Base-by-base conservation (phyloP, 2,329 filamentous ascomycete genomes). In the Acrocalymma vagum region DNA sequence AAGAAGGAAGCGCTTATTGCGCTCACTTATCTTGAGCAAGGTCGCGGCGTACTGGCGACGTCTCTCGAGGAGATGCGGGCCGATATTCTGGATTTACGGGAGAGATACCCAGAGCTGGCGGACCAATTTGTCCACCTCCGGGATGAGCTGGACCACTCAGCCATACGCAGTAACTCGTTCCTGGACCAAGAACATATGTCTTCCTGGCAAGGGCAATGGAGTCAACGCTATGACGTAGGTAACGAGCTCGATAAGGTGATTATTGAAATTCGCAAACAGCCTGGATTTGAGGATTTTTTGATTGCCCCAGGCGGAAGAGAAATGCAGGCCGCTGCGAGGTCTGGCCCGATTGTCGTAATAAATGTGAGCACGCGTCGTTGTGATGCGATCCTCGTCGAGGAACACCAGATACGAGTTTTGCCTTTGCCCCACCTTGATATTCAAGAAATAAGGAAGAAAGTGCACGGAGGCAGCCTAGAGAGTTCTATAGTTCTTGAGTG, bases 401-500 rank as follows among this genome's bases (percentile, higher is more conserved):
- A 27, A 10, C 11, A 33, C 28, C 22, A 22, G 15, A 33, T 34
- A 9, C 20, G 10, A 18, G 17, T 22, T 3, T 11, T 33, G 15
- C 8, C 20, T 13, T 24, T 41, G 38, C 29, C 30, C 5, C 16
- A 41, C n/a, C 13, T 41, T 10, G 34, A 8, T 6, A 5, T 13
- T 7, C 9, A 34, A 17, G 29, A 27, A 3, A 11, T 28, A 9
- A 20, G 29, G 9, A 16, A 27, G 4, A 29, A 30, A 23, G 23
- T 26, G 8, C 14, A 15, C 9, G 5, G 20, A 24, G 18, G 15
- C 7, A 15, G n/a, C 9, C 13, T 17, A 5, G 29, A 6, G 5
- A 7, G 10, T 9, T 7, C 35, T 8, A 10, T 5, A 18, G 36
- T 47, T 3, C 46, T 71, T 0, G 53, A 60, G 14, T 71, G 65